Evolutionary conservation across 1,284 basidiomycete species (phyloP).

Genomic region (Ceratobasidium papillatum): DNA sequence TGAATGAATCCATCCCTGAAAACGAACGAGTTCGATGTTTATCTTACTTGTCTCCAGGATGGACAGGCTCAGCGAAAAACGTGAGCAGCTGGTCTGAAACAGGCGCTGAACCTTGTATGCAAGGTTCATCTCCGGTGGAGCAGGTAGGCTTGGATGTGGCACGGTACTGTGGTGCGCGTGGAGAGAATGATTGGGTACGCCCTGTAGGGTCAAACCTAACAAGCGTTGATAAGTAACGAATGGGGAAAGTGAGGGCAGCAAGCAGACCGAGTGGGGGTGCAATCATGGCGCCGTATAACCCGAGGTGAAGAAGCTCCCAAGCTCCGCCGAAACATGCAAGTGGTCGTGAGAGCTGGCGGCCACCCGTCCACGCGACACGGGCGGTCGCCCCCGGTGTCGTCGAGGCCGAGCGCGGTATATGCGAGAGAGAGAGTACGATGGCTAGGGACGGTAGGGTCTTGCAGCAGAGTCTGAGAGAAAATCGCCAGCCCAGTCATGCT

Average conservation of each 20-base stretch:
- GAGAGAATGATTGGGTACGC: neutral
- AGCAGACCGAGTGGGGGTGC: neutral
- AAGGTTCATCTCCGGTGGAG: neutral
- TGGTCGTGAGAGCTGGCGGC: constrained; percentile 15
- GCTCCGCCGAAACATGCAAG: constrained; percentile 29
- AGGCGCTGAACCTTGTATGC: neutral
- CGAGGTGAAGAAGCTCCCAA: neutral
- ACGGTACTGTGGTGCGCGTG: neutral
- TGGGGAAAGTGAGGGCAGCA: neutral
- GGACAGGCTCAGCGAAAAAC: neutral
- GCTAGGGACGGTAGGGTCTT: neutral
- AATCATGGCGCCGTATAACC: neutral
- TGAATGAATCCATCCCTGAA: neutral
- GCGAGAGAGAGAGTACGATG: neutral
- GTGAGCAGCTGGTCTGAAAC: neutral
- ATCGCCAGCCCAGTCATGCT: neutral
- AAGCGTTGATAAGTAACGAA: constrained; percentile 1
- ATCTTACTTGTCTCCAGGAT: neutral
- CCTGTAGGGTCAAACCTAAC: neutral
- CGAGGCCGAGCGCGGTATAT: neutral
- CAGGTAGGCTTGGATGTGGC: constrained; percentile 1
- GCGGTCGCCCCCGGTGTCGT: neutral
- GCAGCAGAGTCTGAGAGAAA: neutral
- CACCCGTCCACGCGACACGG: neutral
- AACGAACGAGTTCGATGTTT: neutral